Conservation (phyloP, 768 basidiomycete genomes). For the Leucogyrophana mollusca region DNA sequence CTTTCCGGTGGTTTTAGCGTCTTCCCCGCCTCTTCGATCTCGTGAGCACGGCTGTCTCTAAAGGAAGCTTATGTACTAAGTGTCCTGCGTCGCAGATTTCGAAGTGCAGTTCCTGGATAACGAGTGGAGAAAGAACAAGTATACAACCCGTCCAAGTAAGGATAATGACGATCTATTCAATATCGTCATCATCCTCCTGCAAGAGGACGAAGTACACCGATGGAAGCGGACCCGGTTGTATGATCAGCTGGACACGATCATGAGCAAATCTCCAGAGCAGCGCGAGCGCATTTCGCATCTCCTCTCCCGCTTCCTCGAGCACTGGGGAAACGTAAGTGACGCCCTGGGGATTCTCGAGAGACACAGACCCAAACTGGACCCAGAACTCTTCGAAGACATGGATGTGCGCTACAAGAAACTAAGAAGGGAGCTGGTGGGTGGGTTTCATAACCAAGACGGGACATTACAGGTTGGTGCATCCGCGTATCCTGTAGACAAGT, state of each 20-base stretch:
- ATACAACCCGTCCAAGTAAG: too few relatives aligned
- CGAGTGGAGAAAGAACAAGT: background rate
- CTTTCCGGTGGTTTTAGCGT: background rate
- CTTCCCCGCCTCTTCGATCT: background rate
- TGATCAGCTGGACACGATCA: background rate
- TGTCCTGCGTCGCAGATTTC: background rate
- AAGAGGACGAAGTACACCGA: background rate
- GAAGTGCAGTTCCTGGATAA: background rate
- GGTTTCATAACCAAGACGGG: background rate
- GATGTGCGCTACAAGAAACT: background rate
- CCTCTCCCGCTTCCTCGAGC: background rate
- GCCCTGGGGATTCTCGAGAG: background rate
- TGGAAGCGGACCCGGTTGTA: slow-evolving; percentile 1
- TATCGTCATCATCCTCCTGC: too few relatives aligned
- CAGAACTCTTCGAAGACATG: background rate
- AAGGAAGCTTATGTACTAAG: background rate
- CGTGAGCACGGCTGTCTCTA: background rate
- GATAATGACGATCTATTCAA: too few relatives aligned
- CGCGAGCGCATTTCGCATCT: background rate
- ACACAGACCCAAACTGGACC: background rate
- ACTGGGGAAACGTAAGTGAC: background rate
- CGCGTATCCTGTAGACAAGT: background rate
- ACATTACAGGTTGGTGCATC: background rate
- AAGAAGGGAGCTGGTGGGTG: background rate
- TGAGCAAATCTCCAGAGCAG: background rate